Evolutionary conservation across 2,329 filamentous ascomycete genomes (phyloP).

Genomic region (Whalleya microplaca): DNA sequence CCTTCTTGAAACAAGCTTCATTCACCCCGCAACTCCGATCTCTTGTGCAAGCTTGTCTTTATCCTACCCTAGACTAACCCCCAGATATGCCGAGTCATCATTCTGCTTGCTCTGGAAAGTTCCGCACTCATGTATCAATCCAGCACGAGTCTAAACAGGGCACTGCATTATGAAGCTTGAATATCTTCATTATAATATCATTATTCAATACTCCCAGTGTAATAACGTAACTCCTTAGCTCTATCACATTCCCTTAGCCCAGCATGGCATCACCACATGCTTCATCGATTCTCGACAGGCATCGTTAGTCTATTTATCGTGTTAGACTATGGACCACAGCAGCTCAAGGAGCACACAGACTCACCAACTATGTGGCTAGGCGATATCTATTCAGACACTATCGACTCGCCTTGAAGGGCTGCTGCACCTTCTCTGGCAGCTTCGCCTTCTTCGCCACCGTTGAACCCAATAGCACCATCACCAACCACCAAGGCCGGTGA

Average conservation of each 20-base stretch:
- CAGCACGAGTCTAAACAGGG: no score
- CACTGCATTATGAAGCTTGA: no score
- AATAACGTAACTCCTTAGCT: background rate
- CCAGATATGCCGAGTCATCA: background rate
- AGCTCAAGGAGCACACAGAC: background rate
- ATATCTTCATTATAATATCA: no score
- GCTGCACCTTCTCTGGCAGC: constrained; percentile 25
- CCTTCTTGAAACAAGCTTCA: constrained; percentile 8
- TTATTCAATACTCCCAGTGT: background rate
- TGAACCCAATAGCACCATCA: constrained; percentile 53
- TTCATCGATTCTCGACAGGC: background rate
- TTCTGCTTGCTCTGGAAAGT: no score
- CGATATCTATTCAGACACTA: constrained; percentile 9
- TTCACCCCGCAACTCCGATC: constrained; percentile 5
- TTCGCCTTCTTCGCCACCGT: constrained; percentile 21
- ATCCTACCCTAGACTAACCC: background rate
- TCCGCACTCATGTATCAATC: no score
- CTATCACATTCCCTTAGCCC: background rate
- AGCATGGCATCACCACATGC: background rate
- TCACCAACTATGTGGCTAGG: constrained; percentile 1
- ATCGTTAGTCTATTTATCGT: constrained; percentile 8
- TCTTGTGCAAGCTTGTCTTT: background rate
- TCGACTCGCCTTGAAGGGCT: constrained; percentile 8
- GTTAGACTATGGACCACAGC: background rate
- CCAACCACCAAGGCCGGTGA: constrained; percentile 42